Evolutionary conservation across 257 asterid genomes (phyloP).

Genomic region (Nicotiana attenuata): DNA sequence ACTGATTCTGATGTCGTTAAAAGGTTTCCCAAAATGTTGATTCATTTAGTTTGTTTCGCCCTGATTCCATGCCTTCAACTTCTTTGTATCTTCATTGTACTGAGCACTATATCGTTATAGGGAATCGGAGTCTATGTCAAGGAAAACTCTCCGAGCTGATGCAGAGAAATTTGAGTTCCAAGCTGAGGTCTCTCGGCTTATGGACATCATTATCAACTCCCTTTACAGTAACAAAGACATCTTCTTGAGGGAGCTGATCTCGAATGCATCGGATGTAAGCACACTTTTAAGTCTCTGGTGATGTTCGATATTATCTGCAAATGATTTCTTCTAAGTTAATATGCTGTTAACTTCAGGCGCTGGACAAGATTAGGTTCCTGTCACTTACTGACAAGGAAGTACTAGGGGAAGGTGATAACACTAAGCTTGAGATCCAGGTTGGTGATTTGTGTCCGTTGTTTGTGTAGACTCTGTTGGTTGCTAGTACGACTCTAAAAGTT

Average conservation of each 20-base stretch:
- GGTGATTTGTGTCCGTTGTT: background rate
- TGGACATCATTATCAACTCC: conserved; percentile 96
- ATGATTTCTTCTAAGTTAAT: background rate
- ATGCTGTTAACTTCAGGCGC: conserved; percentile 44
- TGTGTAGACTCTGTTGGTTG: background rate
- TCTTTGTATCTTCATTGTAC: background rate
- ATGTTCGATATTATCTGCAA: background rate
- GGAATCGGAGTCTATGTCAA: conserved; percentile 87
- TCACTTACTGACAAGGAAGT: conserved; percentile 88
- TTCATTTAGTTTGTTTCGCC: background rate
- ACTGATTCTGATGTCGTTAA: conserved; percentile 86
- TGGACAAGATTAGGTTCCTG: conserved; percentile 90
- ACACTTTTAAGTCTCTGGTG: background rate
- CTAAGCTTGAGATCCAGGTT: conserved; percentile 96
- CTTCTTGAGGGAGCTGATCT: conserved; percentile 91
- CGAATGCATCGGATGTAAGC: conserved; percentile 97
- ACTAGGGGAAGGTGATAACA: conserved; percentile 83
- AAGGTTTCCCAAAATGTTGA: conserved; percentile 39
- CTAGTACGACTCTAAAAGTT: too few relatives aligned
- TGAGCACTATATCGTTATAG: conserved; percentile 27
- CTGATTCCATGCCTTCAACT: background rate
- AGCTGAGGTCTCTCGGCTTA: conserved; percentile 95
- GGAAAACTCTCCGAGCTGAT: conserved; percentile 52
- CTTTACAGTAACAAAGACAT: conserved; percentile 94
- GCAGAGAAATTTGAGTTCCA: conserved; percentile 97